Evolutionary conservation across 371 early-diverging fungal genomes (phyloP), one percentile per base, ranked within the genome.

Genomic region (Mortierella sp.): DNA sequence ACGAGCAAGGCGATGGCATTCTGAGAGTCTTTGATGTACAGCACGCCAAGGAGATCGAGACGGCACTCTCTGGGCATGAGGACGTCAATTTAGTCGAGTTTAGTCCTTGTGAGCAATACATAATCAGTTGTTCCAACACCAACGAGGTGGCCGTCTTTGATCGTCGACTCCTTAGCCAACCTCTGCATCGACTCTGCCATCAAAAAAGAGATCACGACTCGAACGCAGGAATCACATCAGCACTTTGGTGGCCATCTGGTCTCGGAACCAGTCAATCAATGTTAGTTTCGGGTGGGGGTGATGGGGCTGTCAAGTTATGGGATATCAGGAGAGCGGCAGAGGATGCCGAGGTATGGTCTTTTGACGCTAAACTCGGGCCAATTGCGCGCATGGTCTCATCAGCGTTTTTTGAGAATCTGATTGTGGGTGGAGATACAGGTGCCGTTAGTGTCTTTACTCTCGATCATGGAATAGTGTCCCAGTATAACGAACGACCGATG

Each of bases 71-170:
- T 39, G 64, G 68, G 1, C 83, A 81, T 12, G 67, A 62, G 14
- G 83, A 81, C 32, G 77, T 76, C 45, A 81, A 81, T 32, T 47
- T 81, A 5, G 83, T 76, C 20, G 83, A 73, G 1, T 70, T 81
- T n/a, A 81, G 83, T 24, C 83, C 83, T 3, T 81, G 83, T 55
- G 70, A 67, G 40, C 32, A 43, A 11, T 81, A 76, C 32, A 22
- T 81, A 16, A 76, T 76, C 28, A 81, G 83, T 49, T 65, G 83
- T 24, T 72, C 73, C 1, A 51, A 66, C 24, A 47, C 39, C 20
- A 76, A 81, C 30, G 83, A 81, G 51, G 65, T 76, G 6, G 77
- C 73, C 0, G 73, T 81, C 6, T 81, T 81, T 62, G 83, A 81
- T 43, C 72, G 76, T 20, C 72, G 83, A 3, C 66, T 63, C 32